phyloP scores from a whole-genome alignment of 805 yeast genomes.

The Scheffersomyces spartinae region DNA sequence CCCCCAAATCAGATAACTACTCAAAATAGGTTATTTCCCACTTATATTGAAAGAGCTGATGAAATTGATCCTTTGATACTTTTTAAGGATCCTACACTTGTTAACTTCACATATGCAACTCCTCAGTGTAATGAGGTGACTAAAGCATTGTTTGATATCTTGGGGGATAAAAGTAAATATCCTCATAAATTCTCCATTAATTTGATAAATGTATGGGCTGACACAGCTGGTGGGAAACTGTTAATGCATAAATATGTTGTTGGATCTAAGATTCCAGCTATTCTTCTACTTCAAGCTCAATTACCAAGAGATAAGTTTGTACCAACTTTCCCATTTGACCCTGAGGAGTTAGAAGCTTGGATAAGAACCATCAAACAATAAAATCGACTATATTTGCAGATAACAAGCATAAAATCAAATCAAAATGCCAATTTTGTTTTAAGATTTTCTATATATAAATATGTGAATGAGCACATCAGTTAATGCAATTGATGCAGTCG shows the following conservation, averaged over 20 bases:
- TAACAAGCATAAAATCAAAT: no score
- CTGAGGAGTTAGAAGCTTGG: no score
- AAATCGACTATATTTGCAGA: no score
- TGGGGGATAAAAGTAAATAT: conserved; percentile 12
- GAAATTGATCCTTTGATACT: conserved; percentile 22
- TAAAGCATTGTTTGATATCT: conserved; percentile 16
- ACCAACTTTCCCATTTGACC: no score
- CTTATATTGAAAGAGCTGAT: conserved; percentile 16
- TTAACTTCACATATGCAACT: conserved; percentile 30
- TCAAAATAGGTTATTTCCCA: conserved; percentile 25
- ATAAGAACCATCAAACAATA: no score
- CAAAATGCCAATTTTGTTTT: no score
- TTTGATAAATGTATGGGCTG: conserved; percentile 27
- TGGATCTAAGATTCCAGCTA: conserved; percentile 20
- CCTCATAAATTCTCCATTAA: conserved; percentile 17
- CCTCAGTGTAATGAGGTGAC: conserved; percentile 21
- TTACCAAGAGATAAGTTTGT: no score
- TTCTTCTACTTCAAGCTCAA: conserved; percentile 24
- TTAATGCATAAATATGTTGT: conserved; percentile 27
- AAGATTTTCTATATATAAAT: no score
- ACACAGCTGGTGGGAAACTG: conserved; percentile 25
- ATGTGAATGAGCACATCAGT: no score
- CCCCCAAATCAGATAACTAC: conserved; percentile 23
- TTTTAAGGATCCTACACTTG: conserved; percentile 24
- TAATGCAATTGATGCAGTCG: no score